Percentiles rank a stretch among this genome's conserved stretches.
phyloP scores from a whole-genome alignment of 169 alveolate species.

The Plasmodium yoelii region DNA sequence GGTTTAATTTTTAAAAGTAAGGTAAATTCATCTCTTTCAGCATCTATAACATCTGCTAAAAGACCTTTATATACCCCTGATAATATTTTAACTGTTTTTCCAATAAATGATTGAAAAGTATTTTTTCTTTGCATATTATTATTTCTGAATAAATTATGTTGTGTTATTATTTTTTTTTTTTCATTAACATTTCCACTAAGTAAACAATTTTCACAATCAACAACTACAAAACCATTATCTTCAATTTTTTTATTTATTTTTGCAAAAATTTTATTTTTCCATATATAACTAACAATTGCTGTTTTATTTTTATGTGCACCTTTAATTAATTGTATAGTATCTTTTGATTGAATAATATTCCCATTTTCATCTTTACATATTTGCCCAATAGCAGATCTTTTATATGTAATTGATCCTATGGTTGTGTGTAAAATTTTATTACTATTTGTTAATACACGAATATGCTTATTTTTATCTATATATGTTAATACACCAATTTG shows the following conservation, averaged over 20 bases:
- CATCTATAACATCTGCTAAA: slow-evolving; percentile 83
- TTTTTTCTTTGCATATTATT: slow-evolving; percentile 25
- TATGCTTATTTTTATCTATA: slow-evolving; percentile 82
- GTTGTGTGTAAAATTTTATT: slow-evolving; percentile 66
- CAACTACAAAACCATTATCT: slow-evolving; percentile 71
- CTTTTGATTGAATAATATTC: slow-evolving; percentile 76
- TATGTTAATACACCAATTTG: slow-evolving; percentile 87
- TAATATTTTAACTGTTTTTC: slow-evolving; percentile 85
- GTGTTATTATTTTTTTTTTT: slow-evolving; percentile 53
- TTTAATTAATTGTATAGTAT: slow-evolving; percentile 77
- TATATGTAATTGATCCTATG: slow-evolving; percentile 80
- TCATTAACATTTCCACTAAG: slow-evolving; percentile 39
- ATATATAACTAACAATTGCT: slow-evolving; percentile 81
- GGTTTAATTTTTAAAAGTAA: slow-evolving; percentile 85
- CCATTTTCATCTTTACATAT: slow-evolving; percentile 82
- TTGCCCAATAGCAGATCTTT: slow-evolving; percentile 82
- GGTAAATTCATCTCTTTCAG: slow-evolving; percentile 84
- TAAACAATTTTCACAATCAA: slow-evolving; percentile 51
- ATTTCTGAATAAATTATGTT: slow-evolving; percentile 48
- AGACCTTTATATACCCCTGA: slow-evolving; percentile 86
- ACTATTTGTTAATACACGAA: slow-evolving; percentile 80
- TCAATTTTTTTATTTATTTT: slow-evolving; percentile 78
- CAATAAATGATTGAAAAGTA: slow-evolving; percentile 78
- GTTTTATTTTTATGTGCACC: slow-evolving; percentile 81
- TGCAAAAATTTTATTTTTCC: slow-evolving; percentile 82